phyloP scores from a whole-genome alignment of 805 yeast species.

The Torulaspora microellipsoides region DNA sequence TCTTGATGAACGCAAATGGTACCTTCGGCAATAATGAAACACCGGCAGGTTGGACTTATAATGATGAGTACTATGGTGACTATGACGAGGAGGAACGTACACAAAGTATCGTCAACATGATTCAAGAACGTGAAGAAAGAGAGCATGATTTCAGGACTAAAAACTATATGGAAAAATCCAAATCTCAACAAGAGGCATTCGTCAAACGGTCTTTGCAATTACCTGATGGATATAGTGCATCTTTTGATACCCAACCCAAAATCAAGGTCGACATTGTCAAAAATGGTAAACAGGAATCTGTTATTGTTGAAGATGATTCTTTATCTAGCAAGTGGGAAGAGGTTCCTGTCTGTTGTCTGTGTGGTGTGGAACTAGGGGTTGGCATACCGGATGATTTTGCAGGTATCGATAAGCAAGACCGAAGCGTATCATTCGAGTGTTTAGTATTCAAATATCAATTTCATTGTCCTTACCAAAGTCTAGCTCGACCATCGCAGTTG shows the following conservation, averaged over 20 bases:
- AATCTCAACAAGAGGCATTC: constrained; percentile 25
- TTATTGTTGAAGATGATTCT: constrained; percentile 23
- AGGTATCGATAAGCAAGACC: constrained; percentile 25
- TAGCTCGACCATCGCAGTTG: constrained; percentile 42
- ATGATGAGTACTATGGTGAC: constrained; percentile 3
- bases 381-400: constrained; percentile 58
- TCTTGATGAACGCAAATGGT: constrained; percentile 6
- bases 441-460: constrained; percentile 35
- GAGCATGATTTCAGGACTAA: constrained; percentile 27
- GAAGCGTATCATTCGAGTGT: constrained; percentile 28
- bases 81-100: constrained; percentile 23
- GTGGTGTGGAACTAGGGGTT: constrained; percentile 68
- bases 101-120: constrained; percentile 31
- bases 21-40: constrained; percentile 1
- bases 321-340: constrained; percentile 33
- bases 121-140: constrained; percentile 32
- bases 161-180: constrained; percentile 25
- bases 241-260: constrained; percentile 26
- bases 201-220: constrained; percentile 20
- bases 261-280: constrained; percentile 16
- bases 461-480: constrained; percentile 66
- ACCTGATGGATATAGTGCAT: constrained; percentile 32
- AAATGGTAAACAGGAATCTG: constrained; percentile 19
- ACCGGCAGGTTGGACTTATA: constrained; percentile 2
- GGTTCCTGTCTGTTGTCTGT: constrained; percentile 54